Conservation (phyloP, 2,329 filamentous ascomycete species). For the Fusarium tuaranense region DNA sequence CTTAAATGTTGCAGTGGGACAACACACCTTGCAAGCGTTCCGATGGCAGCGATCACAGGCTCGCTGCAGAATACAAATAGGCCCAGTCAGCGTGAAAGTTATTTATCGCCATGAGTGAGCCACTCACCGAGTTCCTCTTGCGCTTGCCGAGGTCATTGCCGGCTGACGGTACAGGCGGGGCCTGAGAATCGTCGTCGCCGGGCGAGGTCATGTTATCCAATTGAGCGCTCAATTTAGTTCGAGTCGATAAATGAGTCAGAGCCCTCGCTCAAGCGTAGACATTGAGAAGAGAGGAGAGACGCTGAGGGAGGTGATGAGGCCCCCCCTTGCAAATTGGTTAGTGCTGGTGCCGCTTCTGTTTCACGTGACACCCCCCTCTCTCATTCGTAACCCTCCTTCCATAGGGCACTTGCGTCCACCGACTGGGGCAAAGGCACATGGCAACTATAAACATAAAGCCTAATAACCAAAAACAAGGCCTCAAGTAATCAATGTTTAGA, state of each 20-base stretch:
- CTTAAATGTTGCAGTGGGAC: not conserved
- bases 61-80: not conserved
- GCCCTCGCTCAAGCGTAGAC: not conserved
- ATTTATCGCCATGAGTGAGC: not conserved
- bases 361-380: not conserved
- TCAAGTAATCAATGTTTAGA: no score
- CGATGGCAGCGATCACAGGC: not conserved
- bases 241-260: not conserved
- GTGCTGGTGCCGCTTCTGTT: not conserved
- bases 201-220: not conserved
- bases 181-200: not conserved
- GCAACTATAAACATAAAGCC: no score
- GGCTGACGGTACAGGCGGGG: not conserved
- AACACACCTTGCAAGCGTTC: not conserved
- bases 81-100: no score
- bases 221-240: not conserved
- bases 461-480: no score
- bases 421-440: no score
- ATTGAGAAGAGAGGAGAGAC: not conserved
- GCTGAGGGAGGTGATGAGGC: not conserved
- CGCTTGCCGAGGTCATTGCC: not conserved
- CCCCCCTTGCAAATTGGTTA: not conserved
- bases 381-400: not conserved
- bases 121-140: not conserved
- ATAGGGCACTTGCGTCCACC: no score